phyloP scores from a whole-genome alignment of 805 yeast genomes.

The Starmerella ratchasimensis region DNA sequence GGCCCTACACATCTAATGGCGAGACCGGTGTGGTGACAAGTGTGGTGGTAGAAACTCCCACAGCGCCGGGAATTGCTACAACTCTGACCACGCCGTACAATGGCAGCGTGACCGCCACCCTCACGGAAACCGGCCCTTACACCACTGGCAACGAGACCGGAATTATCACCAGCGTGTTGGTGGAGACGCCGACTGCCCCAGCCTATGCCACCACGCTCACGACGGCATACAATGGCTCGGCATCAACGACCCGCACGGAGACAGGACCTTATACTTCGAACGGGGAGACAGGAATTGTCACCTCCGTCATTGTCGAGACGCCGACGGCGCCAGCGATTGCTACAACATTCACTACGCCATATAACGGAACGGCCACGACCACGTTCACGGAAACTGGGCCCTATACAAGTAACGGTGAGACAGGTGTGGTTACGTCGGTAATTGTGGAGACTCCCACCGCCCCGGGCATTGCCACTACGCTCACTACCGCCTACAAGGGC shows the following conservation, averaged over 20 bases:
- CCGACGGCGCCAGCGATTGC: slow-evolving; percentile 1
- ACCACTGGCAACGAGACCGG: background rate
- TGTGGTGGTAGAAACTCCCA: slow-evolving; percentile 2
- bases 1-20: slow-evolving; percentile 2
- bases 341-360: background rate
- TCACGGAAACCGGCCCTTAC: slow-evolving; percentile 1
- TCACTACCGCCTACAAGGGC: background rate
- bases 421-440: slow-evolving; percentile 1
- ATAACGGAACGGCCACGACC: background rate
- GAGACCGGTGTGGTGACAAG: slow-evolving; percentile 1
- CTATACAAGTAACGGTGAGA: background rate
- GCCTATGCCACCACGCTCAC: background rate
- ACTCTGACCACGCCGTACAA: slow-evolving; percentile 1
- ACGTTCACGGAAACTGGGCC: slow-evolving; percentile 2
- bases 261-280: background rate
- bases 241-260: background rate
- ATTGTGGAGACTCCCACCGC: slow-evolving; percentile 2
- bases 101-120: background rate
- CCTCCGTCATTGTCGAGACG: background rate
- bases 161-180: background rate
- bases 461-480: background rate
- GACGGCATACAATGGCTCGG: background rate
- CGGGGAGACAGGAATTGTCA: background rate
- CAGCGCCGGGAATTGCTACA: background rate
- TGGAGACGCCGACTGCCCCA: slow-evolving; percentile 1